Base-by-base conservation (phyloP, 202 grass and related monocot species). In the Hordeum pubiflorum region DNA sequence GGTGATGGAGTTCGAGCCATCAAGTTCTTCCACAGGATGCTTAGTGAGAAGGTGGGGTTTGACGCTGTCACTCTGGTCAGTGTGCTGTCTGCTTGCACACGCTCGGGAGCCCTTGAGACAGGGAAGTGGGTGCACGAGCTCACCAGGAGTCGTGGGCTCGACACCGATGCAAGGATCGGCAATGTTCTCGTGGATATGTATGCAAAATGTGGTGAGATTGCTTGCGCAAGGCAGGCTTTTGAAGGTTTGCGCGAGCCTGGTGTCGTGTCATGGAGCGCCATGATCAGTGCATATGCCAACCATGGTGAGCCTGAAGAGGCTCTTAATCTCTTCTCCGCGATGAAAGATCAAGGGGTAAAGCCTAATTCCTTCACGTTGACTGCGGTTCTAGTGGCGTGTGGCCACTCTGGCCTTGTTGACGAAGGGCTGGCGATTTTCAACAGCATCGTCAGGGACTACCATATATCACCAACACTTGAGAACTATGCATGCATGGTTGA, bases 41-140 rank as follows among this genome's bases (percentile, higher is more conserved):
- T 94, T 48, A 82, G 55, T 10, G 84, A 92, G 84, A 89, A 93
- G 20, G 83, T 79, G 61, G 41, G 56, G 43, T 90, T 90, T 54
- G 88, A 94, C 23, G 76, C 81, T 18, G 81, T 91, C 22, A 94
- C 94, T 81, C 74, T 97, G 86, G 79, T 97, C 20, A 92, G 91
- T 55, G 91, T 92, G 46, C 21, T 92, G 3, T 91, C 91, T 15
- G 94, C 94, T 24, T 97, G 91, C 7, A 41, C 89, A 13, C 56
- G 71, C 26, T 57, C 39, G 3, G 94, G 94, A 78, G 92, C 76
- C 54, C 81, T 92, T 5, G 88, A 89, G 36, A 92, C 85, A 9
- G 94, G 94, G 0, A 91, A 86, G 73, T 94, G 87, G 94, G 83
- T 91, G 58, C 94, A 94, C n/a, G 81, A 82, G 74, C 77, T 97